These are phyloP conservation scores for Colletotrichum zoysiae DNA, from an alignment of 2,329 filamentous ascomycete species.

Conservation along the genomic window DNA sequence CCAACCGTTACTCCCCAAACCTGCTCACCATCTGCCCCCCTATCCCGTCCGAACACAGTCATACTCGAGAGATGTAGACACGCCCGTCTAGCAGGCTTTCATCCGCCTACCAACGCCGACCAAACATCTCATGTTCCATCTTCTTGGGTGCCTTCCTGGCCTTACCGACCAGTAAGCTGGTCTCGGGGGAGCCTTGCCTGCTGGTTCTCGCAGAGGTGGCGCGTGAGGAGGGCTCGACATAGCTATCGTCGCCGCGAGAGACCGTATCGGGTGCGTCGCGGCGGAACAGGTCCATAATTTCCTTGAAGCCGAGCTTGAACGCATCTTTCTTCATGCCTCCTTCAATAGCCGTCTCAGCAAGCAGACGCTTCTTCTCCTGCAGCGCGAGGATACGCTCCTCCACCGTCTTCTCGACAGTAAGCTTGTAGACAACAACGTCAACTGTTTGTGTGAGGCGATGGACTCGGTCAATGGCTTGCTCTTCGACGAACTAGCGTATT, in stretches of 20 bases:
- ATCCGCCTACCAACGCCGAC: constrained; percentile 32
- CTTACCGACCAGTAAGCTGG: constrained; percentile 21
- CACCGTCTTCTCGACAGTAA: constrained; percentile 87
- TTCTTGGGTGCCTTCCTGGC: constrained; percentile 50
- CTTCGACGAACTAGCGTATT: constrained; percentile 83
- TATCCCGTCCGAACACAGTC: background rate
- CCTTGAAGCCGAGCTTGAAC: constrained; percentile 89
- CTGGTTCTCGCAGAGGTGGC: constrained; percentile 23
- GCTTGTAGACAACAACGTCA: constrained; percentile 94
- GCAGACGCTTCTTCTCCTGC: constrained; percentile 91
- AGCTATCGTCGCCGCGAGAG: constrained; percentile 1
- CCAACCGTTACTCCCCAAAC: background rate
- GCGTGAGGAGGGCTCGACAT: constrained; percentile 25
- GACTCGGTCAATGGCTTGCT: constrained; percentile 98
- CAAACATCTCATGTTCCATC: constrained; percentile 37
- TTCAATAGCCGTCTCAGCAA: constrained; percentile 94
- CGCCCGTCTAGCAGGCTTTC: background rate
- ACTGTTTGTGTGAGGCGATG: constrained; percentile 97
- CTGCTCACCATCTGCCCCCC: background rate
- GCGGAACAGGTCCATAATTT: constrained; percentile 89
- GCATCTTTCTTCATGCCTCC: constrained; percentile 78
- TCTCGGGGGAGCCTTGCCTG: constrained; percentile 33
- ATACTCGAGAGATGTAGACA: too few species aligned
- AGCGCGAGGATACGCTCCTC: constrained; percentile 95
- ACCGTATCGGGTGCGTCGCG: constrained; percentile 21